A percentile compares a stretch with the other conserved stretches of the same genome.
These are phyloP conservation scores for Hygrocybe coccinea DNA, from an alignment of 768 basidiomycete genomes.

Conservation along the genomic window DNA sequence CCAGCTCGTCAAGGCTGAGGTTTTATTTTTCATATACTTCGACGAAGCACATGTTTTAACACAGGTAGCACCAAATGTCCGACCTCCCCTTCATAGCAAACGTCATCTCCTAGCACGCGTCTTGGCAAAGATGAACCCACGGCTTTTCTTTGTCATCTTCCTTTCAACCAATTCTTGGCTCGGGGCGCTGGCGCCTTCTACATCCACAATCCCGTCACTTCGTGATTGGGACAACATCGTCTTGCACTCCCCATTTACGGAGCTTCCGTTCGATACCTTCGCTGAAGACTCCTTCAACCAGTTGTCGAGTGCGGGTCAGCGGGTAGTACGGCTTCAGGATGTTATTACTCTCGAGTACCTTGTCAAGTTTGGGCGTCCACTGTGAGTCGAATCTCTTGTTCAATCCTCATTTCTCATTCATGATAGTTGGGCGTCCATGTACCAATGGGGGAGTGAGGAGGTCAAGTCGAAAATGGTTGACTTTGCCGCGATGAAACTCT, in stretches of 20 bases:
- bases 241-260: conserved; percentile 5
- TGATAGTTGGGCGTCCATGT: conserved; percentile 2
- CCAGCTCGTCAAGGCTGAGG: neutral
- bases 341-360: neutral
- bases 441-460: neutral
- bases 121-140: neutral
- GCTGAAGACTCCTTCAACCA: conserved; percentile 1
- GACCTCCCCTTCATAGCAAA: neutral
- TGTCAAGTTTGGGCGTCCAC: conserved; percentile 7
- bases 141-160: conserved; percentile 2
- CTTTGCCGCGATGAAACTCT: conserved; percentile 1
- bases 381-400: neutral
- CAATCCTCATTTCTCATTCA: neutral
- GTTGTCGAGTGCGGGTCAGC: neutral
- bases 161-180: conserved; percentile 8
- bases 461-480: conserved; percentile 3
- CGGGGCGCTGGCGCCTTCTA: conserved; percentile 1
- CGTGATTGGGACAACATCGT: conserved; percentile 1
- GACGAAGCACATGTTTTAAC: conserved; percentile 6
- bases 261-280: conserved; percentile 7
- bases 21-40: conserved; percentile 3
- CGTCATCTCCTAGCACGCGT: conserved; percentile 3
- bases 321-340: neutral
- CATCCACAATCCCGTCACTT: neutral
- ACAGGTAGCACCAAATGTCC: neutral